Conservation (phyloP, 2,329 filamentous ascomycete genomes). For the Herpomyces periplanetae region DNA sequence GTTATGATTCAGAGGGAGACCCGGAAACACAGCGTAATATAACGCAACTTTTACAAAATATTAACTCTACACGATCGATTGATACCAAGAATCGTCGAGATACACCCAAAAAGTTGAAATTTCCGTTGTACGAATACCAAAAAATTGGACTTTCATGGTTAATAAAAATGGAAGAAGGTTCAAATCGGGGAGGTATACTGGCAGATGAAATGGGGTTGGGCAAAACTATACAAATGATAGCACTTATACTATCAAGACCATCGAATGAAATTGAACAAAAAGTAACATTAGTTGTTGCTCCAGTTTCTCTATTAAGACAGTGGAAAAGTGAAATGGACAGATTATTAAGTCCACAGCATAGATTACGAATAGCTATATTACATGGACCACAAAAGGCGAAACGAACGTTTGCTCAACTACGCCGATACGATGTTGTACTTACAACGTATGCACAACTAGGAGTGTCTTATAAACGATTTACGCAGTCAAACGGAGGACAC, state of each 20-base stretch:
- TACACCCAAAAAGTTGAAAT: conserved; percentile 25
- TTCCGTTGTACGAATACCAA: conserved; percentile 39
- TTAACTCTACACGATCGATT: too few relatives aligned
- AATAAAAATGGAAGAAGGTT: conserved; percentile 26
- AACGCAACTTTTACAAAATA: too few relatives aligned
- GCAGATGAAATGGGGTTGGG: conserved; percentile 52
- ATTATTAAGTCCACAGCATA: too few relatives aligned
- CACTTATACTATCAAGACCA: conserved; percentile 29
- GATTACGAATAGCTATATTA: conserved; percentile 23
- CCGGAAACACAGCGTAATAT: too few relatives aligned
- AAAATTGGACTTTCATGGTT: conserved; percentile 38
- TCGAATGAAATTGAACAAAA: conserved; percentile 19
- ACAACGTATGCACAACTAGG: conserved; percentile 37
- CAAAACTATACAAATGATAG: conserved; percentile 45
- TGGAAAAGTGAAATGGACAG: conserved; percentile 16
- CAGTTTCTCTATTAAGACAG: too few relatives aligned
- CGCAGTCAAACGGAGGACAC: conserved; percentile 13
- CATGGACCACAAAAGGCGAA: conserved; percentile 19
- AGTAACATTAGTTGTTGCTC: too few relatives aligned
- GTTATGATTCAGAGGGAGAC: too few relatives aligned
- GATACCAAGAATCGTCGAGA: conserved; percentile 18
- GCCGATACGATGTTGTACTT: conserved; percentile 27
- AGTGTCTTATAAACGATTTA: conserved; percentile 21
- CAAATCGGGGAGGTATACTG: conserved; percentile 31
- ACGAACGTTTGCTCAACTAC: conserved; percentile 17